Evolutionary conservation across 768 basidiomycete genomes (phyloP), one percentile per base, ranked within the genome.

Genomic region (Suillus ampliporus): DNA sequence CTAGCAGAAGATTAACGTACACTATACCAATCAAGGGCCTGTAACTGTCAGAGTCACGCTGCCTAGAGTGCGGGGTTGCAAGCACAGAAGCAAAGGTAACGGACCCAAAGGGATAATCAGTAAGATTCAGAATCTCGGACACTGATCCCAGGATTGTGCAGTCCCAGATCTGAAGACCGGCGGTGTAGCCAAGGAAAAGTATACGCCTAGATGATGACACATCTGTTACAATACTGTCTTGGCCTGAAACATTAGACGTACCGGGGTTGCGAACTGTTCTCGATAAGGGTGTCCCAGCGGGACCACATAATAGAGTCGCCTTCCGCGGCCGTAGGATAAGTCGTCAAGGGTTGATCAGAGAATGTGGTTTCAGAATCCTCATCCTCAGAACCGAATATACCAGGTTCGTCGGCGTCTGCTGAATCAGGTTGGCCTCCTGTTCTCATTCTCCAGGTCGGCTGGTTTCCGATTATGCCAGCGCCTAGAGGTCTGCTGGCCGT

Each of bases 151-250:
- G 71, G 63, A 83, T 78, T 14, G 83, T 79, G 66, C 84, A 85
- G 65, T 89, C 87, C 87, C 88, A 90, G 21, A 88, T 77, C 68
- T 88, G 84, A 44, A 90, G 67, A 6, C 84, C 83, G 15, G 76
- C 74, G 37, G 69, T 63, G 69, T 89, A 89, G 5, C 81, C 86
- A 17, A 89, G 74, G 57, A 89, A 70, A 13, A 89, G 78, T 7
- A 88, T 66, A 28, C 80, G 77, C 47, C 83, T 83, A 37, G 34
- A 60, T 38, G 26, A 58, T 23, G 10, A 10, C 9, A 37, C 21
- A 5, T 37, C 52, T 23, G 37, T 56, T 28, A 56, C 37, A 54
- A 35, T n/a, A 17, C 23, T 19, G 17, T 19, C 23, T 40, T 40
- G 6, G 1, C 9, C 37, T 28, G 38, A 40, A 15, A 60, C 21